These are phyloP conservation scores for Penicillium diatomitis DNA, from an alignment of 495 filamentous ascomycete genomes.

Conservation along the genomic window DNA sequence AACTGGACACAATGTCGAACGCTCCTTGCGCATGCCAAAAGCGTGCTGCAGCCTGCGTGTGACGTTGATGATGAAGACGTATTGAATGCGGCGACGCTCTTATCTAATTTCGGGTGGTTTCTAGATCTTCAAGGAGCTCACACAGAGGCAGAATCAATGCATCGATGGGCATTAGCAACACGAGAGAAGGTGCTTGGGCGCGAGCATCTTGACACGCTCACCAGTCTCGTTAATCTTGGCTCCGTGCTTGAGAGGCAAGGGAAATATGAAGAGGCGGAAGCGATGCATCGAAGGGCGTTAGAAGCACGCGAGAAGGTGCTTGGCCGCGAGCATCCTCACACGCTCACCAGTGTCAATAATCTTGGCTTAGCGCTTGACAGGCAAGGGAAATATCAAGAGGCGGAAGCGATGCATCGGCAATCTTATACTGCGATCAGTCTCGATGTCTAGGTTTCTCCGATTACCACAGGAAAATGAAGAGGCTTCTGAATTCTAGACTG, in stretches of 20 bases:
- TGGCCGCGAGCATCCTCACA: background rate
- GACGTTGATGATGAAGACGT: background rate
- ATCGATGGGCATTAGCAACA: constrained; percentile 7
- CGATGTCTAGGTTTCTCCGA: background rate
- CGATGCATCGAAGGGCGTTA: background rate
- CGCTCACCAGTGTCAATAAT: background rate
- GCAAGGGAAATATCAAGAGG: background rate
- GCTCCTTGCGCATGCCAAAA: constrained; percentile 18
- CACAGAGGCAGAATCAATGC: constrained; percentile 15
- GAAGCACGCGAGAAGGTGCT: background rate
- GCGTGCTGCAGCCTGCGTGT: constrained; percentile 3
- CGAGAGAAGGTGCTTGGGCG: background rate
- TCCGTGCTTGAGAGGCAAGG: background rate
- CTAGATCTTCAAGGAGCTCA: too few species aligned
- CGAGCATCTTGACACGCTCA: background rate
- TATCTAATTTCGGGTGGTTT: too few species aligned
- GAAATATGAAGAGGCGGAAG: background rate
- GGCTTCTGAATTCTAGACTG: background rate
- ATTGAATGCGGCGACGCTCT: too few species aligned
- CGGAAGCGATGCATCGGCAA: constrained; percentile 2
- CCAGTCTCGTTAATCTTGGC: background rate
- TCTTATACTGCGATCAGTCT: background rate
- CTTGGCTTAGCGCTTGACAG: background rate
- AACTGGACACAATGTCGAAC: constrained; percentile 20
- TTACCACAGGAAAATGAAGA: background rate